Conservation (phyloP, 169 alveolate species). For the Neospora caninum region DNA sequence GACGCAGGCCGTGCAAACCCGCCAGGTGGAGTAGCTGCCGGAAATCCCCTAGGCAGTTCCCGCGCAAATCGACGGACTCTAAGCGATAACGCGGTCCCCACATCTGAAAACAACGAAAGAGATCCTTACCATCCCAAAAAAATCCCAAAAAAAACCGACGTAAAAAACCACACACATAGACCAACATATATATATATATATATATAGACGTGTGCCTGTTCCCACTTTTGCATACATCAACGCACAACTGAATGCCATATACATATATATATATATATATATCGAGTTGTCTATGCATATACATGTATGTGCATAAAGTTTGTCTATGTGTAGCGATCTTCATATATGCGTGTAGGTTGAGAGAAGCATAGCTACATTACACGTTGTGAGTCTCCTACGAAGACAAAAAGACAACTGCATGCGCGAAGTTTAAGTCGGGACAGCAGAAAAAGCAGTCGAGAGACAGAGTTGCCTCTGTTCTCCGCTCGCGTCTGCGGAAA, state of each 20-base stretch:
- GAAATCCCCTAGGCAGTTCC: neutral
- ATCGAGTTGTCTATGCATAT: neutral
- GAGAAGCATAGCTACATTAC: too few species aligned
- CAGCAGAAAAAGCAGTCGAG: too few species aligned
- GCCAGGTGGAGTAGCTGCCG: neutral
- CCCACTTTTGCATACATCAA: neutral
- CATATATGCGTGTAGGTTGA: too few species aligned
- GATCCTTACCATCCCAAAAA: neutral
- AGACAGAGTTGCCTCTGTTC: too few species aligned
- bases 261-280: neutral
- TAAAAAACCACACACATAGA: neutral
- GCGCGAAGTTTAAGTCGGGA: too few species aligned
- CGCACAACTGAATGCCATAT: neutral
- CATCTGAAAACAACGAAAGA: neutral
- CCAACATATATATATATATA: neutral
- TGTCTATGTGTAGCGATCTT: too few species aligned
- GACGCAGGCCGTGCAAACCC: neutral
- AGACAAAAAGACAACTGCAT: too few species aligned
- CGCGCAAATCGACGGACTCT: slow-evolving; percentile 1
- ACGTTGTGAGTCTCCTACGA: too few species aligned
- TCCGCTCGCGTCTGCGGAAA: too few species aligned
- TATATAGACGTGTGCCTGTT: neutral
- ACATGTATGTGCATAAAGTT: neutral
- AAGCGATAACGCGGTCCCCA: slow-evolving; percentile 6
- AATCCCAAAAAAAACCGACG: neutral